Conservation (phyloP, 768 basidiomycete species). For the Lepiota subincarnata region DNA sequence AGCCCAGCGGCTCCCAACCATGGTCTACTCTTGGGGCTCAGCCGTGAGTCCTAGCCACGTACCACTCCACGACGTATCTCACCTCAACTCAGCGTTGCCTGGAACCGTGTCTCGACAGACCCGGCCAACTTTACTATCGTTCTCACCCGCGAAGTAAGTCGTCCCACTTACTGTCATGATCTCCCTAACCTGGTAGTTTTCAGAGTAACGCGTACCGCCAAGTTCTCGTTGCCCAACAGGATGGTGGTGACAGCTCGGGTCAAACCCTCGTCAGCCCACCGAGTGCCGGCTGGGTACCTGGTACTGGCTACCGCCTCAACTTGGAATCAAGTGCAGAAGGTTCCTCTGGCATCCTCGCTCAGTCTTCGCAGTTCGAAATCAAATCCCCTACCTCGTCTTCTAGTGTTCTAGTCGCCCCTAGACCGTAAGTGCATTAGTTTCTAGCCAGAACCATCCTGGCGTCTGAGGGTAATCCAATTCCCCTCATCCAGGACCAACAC, state of each 20-base stretch:
- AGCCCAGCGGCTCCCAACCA: conserved; percentile 39
- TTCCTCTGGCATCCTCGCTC: conserved; percentile 57
- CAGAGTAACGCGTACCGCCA: conserved; percentile 39
- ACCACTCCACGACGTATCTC: neutral
- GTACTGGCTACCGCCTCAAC: conserved; percentile 66
- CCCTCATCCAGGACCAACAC: conserved; percentile 12
- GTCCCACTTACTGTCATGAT: neutral
- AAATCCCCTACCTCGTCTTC: conserved; percentile 20
- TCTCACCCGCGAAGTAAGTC: conserved; percentile 57
- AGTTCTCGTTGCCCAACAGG: conserved; percentile 52
- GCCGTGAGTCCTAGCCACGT: conserved; percentile 25
- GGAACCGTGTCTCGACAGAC: conserved; percentile 68
- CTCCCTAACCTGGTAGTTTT: conserved; percentile 7
- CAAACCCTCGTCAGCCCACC: conserved; percentile 46
- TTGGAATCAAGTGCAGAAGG: conserved; percentile 48
- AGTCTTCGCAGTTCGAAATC: conserved; percentile 60
- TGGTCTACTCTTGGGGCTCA: conserved; percentile 61
- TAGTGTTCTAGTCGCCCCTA: conserved; percentile 10
- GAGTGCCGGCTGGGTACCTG: conserved; percentile 62
- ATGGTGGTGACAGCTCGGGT: conserved; percentile 41
- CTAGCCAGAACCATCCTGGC: neutral
- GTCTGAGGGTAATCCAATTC: neutral
- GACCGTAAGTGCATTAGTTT: conserved; percentile 19
- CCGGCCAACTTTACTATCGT: conserved; percentile 62
- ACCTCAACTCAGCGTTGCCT: conserved; percentile 38